phyloP scores from a whole-genome alignment of 2,329 filamentous ascomycete species.

The Sporothrix phasma region DNA sequence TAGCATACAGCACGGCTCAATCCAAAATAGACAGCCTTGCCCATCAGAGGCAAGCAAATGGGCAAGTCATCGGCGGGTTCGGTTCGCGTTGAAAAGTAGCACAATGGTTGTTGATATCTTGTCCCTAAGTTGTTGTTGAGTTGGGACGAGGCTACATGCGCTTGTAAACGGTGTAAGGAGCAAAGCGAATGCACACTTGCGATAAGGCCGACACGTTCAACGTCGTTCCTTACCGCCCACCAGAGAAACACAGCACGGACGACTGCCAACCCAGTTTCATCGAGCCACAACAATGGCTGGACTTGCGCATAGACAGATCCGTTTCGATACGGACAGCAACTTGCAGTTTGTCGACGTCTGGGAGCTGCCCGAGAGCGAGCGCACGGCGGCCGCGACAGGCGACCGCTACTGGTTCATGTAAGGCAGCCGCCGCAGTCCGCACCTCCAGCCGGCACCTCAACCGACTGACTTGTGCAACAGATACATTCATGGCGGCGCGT shows the following conservation, averaged over 20 bases:
- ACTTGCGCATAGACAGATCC: constrained; percentile 28
- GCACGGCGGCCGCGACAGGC: constrained; percentile 13
- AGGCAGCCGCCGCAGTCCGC: not conserved
- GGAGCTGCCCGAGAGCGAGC: constrained; percentile 24
- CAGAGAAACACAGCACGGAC: not conserved
- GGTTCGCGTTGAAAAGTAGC: no score
- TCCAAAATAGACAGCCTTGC: not conserved
- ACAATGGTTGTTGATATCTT: no score
- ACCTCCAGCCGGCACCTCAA: constrained; percentile 8
- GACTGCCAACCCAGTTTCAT: not conserved
- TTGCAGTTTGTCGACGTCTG: constrained; percentile 40
- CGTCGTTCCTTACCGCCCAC: not conserved
- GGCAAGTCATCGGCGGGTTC: no score
- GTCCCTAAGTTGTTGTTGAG: not conserved
- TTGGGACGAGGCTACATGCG: not conserved
- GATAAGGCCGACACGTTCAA: constrained; percentile 2
- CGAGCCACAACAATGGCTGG: constrained; percentile 9
- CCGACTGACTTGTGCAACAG: not conserved
- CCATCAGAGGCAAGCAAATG: not conserved
- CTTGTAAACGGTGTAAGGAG: constrained; percentile 3
- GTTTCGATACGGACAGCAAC: constrained; percentile 29
- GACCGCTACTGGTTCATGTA: constrained; percentile 30
- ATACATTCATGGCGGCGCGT: constrained; percentile 54
- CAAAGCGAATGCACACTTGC: not conserved
- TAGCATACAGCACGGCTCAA: not conserved